phyloP scores from a whole-genome alignment of 2,329 filamentous ascomycete genomes.

The Aureobasidium namibiae region DNA sequence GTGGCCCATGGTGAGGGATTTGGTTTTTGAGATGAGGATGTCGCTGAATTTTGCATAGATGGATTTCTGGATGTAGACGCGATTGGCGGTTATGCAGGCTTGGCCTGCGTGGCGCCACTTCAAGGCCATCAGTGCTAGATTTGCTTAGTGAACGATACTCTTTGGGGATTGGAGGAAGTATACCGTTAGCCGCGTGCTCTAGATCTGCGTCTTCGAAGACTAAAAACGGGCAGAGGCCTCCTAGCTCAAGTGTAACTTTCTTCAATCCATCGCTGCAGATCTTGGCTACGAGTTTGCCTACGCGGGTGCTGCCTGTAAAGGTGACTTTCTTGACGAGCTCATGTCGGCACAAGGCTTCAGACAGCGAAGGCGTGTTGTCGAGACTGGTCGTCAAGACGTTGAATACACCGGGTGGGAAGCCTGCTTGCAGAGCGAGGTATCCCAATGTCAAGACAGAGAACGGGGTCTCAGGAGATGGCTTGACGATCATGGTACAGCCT shows the following conservation, averaged over 20 bases:
- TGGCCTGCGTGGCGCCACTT: constrained; percentile 56
- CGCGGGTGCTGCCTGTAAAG: constrained; percentile 53
- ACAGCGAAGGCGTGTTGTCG: constrained; percentile 46
- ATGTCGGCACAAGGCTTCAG: constrained; percentile 49
- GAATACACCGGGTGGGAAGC: constrained; percentile 52
- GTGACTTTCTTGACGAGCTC: constrained; percentile 53
- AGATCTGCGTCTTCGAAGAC: constrained; percentile 58
- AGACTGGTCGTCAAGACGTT: constrained; percentile 54
- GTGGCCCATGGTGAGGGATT: constrained; percentile 52
- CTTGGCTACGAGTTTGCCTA: constrained; percentile 55
- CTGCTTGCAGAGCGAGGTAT: constrained; percentile 45
- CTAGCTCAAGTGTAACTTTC: constrained; percentile 57
- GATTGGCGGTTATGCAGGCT: constrained; percentile 57
- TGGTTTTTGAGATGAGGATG: constrained; percentile 45
- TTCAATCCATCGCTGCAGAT: constrained; percentile 54
- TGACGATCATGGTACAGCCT: constrained; percentile 65
- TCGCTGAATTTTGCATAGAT: constrained; percentile 55
- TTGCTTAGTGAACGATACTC: background rate
- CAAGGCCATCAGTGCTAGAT: constrained; percentile 35
- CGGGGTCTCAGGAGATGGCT: constrained; percentile 62
- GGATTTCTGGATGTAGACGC: constrained; percentile 55
- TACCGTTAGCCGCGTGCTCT: constrained; percentile 45
- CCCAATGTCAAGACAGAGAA: constrained; percentile 49
- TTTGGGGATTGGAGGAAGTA: background rate
- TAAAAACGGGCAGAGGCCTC: constrained; percentile 57